Evolutionary conservation across 148 eudicot species (phyloP).

Genomic region (Talinum fruticosum): DNA sequence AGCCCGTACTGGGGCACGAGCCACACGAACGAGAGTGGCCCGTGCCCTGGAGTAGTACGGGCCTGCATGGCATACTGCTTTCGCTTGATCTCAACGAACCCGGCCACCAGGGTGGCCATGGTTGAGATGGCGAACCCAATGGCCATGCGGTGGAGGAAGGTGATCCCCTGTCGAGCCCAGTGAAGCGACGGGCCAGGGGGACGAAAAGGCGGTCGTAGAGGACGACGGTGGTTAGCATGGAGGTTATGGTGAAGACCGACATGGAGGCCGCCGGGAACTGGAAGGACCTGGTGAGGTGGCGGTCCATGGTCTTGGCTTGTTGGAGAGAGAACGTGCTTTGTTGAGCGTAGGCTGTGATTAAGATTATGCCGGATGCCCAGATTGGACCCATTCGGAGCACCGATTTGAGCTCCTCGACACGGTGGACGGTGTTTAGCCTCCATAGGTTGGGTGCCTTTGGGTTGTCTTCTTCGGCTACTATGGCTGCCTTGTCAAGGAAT

Average conservation of each 20-base stretch:
- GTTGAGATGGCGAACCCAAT: slow-evolving; percentile 68
- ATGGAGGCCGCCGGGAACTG: slow-evolving; percentile 85
- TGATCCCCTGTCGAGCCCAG: slow-evolving; percentile 68
- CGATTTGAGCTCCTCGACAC: slow-evolving; percentile 80
- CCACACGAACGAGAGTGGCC: slow-evolving; percentile 63
- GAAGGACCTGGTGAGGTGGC: slow-evolving; percentile 56
- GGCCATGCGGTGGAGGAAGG: slow-evolving; percentile 82
- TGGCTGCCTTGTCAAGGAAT: slow-evolving; percentile 88
- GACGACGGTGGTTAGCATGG: slow-evolving; percentile 67
- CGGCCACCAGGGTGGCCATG: slow-evolving; percentile 70
- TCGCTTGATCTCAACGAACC: slow-evolving; percentile 60
- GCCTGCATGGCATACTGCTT: slow-evolving; percentile 22
- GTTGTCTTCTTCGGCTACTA: slow-evolving; percentile 46
- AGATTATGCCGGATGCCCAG: slow-evolving; percentile 81
- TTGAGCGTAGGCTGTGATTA: slow-evolving; percentile 81
- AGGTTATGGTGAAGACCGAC: slow-evolving; percentile 66
- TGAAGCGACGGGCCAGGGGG: slow-evolving; percentile 50
- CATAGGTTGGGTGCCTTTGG: slow-evolving; percentile 57
- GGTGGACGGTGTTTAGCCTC: slow-evolving; percentile 70
- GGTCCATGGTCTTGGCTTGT: slow-evolving; percentile 79
- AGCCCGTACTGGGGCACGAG: slow-evolving; percentile 68
- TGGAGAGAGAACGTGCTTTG: slow-evolving; percentile 85
- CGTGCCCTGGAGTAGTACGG: background rate
- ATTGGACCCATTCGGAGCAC: slow-evolving; percentile 87
- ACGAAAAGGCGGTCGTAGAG: slow-evolving; percentile 72